Base-by-base conservation (phyloP, 1,284 basidiomycete genomes). In the Sporisorium exsertum region DNA sequence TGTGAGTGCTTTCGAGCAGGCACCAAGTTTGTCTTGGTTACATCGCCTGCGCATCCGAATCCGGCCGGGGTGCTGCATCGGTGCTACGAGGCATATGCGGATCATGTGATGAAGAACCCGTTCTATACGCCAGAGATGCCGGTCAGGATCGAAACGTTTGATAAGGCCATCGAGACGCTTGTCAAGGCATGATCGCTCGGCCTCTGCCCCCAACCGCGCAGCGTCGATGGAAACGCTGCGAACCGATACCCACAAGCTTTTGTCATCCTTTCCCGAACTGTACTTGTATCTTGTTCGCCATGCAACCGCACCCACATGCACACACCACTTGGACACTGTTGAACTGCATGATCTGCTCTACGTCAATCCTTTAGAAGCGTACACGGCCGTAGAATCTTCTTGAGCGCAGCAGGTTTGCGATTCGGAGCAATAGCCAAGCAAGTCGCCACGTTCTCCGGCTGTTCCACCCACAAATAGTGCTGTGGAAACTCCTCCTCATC, bases 51-150 rank as follows among this genome's bases (percentile, higher is more conserved):
- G 50, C 92, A 96, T 84, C 87, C 89, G 59, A 89, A 90, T 61
- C 67, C 88, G 18, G 72, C 78, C 0, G 67, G 72, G 3, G 77
- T 86, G 26, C 75, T 87, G 12, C 91, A 92, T 81, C 92, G 91
- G 83, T 91, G 94, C 58, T 97, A 97, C 86, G 94, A 96, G 86
- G 90, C 90, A 16, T 97, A 95, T 87, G 89, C 94, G 2, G 95
- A 97, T 83, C 91, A 93, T 5, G 95, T 97, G 59, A 97, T 97
- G 94, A 98, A 99, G 89, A 98, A 98, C 84, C 97, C 97, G 0
- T 99, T 99, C 87, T 95, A 99, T 86, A 97, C 94, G 4, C 92
- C 93, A 27, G 97, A 99, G 87, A 99, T 99, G 96, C 97, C 97
- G 1, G 96, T 99, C 78, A 91, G 96, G 54, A 93, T 90, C 57